Evolutionary conservation across 495 filamentous ascomycete genomes (phyloP), one percentile per base, ranked within the genome.

Genomic region (Xylaria grammica): DNA sequence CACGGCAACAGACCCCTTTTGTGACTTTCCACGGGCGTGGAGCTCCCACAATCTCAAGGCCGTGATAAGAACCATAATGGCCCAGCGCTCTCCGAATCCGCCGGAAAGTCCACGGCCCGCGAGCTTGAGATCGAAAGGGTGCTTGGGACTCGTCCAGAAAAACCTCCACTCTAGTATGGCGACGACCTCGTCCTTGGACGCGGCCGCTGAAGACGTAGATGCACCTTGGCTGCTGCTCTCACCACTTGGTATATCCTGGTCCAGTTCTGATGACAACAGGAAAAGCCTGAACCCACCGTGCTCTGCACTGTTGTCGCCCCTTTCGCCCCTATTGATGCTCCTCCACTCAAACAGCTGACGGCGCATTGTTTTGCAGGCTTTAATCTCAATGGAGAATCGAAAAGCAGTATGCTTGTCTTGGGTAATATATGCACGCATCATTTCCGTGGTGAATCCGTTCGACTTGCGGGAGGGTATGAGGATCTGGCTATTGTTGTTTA

Each of bases 241-340:
- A 6, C 40, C 40, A 13, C 15, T 15, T 19, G 17, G 19, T 11
- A n/a, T n/a, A 4, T 1, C 17, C 24, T 46, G 24, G 38, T 30
- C 40, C 1, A 5, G 24, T 1, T 30, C 10, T 24, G 52, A 13
- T 24, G 40, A 5, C 11, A 59, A 4, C n/a, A 0, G 15, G 17
- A 45, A 59, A 15, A 59, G 55, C 44, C 22, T 46, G 24, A 46
- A 59, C 17, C 55, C 55, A 20, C 40, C 55, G 19, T 59, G 9
- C 55, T 30, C 38, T 22, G 44, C 13, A 15, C 15, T 55, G 10
- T n/a, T 40, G 0, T 45, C 55, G 54, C 20, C 36, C 38, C 44
- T 48, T 24, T 45, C 44, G 13, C 19, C 20, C 55, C 46, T 59
- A 1, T 45, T 6, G n/a, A 45, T 44, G 3, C 44, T 57, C 36